These are phyloP conservation scores for Ogataea degrootiae DNA, from an alignment of 805 yeast genomes.

Conservation along the genomic window DNA sequence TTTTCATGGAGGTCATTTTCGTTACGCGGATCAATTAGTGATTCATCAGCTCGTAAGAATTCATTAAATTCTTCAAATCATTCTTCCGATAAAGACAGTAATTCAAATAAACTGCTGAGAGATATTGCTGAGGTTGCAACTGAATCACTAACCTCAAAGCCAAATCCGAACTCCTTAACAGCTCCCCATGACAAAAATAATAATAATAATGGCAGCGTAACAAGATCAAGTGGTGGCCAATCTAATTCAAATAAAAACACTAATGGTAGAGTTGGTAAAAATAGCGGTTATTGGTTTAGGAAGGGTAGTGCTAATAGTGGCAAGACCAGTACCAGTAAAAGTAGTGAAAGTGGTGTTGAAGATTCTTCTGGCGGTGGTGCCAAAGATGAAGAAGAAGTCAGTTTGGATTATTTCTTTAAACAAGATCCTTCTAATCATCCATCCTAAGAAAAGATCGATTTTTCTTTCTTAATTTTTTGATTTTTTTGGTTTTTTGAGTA, in stretches of 20 bases:
- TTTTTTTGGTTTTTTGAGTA: no score
- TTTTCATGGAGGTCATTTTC: constrained; percentile 25
- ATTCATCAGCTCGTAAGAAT: constrained; percentile 6
- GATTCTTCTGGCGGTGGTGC: neutral
- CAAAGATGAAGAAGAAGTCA: no score
- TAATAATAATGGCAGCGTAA: neutral
- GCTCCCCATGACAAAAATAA: neutral
- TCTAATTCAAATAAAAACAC: neutral
- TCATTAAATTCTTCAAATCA: constrained; percentile 1
- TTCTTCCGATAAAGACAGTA: neutral
- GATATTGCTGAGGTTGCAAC: constrained; percentile 5
- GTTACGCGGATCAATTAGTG: constrained; percentile 17
- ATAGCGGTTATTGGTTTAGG: neutral
- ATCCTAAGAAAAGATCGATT: no score
- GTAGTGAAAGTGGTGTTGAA: constrained; percentile 2
- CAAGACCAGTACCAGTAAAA: constrained; percentile 8
- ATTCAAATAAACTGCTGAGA: constrained; percentile 4
- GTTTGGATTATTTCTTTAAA: no score
- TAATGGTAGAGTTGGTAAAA: neutral
- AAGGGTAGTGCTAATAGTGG: constrained; percentile 18
- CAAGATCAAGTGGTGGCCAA: neutral
- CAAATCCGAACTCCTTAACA: neutral
- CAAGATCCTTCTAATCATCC: no score
- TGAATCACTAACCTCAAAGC: no score
- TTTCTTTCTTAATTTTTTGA: no score